phyloP scores from a whole-genome alignment of 1,139 yeast genomes.

The Nakaseomyces nivariensis region DNA sequence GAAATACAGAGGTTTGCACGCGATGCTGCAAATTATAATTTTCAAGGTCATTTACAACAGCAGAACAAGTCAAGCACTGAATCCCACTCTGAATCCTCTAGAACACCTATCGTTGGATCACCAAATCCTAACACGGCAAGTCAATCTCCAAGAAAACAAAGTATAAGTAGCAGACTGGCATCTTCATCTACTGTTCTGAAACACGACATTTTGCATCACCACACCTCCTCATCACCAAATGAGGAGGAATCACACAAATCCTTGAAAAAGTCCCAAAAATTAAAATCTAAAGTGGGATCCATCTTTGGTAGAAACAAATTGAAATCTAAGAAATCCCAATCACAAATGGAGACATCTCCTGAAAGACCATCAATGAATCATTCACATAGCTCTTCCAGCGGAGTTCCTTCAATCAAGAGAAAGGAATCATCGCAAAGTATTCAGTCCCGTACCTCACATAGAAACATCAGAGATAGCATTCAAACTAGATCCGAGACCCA shows the following conservation, averaged over 20 bases:
- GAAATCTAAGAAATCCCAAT: conserved; percentile 12
- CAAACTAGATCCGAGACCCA: conserved; percentile 5
- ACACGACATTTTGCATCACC: conserved; percentile 19
- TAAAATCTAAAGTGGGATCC: conserved; percentile 77
- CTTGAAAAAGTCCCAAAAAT: conserved; percentile 24
- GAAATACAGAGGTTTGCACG: conserved; percentile 51
- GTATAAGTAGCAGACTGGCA: conserved; percentile 4
- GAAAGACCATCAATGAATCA: conserved; percentile 7
- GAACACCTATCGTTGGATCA: conserved; percentile 11
- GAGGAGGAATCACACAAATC: conserved; percentile 11
- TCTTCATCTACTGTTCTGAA: conserved; percentile 17
- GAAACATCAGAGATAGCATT: background rate
- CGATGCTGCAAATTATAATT: conserved; percentile 29
- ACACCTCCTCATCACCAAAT: conserved; percentile 18
- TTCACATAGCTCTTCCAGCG: background rate
- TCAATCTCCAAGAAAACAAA: background rate
- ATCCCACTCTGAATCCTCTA: background rate
- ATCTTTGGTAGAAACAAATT: conserved; percentile 61
- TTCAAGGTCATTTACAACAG: conserved; percentile 4
- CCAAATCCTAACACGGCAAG: conserved; percentile 8
- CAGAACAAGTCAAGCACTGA: background rate
- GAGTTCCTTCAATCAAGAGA: background rate
- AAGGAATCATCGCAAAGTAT: background rate
- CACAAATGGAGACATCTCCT: conserved; percentile 5
- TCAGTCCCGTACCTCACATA: conserved; percentile 1